A percentile compares a stretch with the other conserved stretches of the same genome.
phyloP scores from a whole-genome alignment of 441 rosid genomes.

The Hypseocharis bilobata region DNA sequence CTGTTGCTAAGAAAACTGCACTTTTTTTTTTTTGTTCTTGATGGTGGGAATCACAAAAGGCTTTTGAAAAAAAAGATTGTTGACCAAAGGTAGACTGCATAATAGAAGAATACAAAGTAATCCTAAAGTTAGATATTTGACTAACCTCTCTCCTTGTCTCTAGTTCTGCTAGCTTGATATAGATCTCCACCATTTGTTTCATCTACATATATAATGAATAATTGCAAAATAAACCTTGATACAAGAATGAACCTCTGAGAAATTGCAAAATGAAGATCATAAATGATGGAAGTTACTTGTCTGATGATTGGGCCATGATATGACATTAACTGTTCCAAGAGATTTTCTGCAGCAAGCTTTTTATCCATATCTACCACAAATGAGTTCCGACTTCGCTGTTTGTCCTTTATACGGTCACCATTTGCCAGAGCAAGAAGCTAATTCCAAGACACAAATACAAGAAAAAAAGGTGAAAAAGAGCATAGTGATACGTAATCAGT shows the following conservation, averaged over 20 bases:
- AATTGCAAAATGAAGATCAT: constrained; percentile 13
- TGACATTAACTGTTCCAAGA: constrained; percentile 57
- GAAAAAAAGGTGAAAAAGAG: background rate
- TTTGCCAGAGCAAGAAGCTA: constrained; percentile 94
- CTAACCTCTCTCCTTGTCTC: constrained; percentile 95
- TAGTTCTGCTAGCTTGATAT: constrained; percentile 92
- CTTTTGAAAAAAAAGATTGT: background rate
- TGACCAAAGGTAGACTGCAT: background rate
- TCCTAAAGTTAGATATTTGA: constrained; percentile 15
- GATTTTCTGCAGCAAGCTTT: constrained; percentile 76
- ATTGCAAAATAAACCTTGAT: constrained; percentile 6
- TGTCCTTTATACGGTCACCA: constrained; percentile 94
- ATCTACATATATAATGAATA: constrained; percentile 36
- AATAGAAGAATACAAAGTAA: constrained; percentile 9
- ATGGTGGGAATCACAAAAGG: background rate
- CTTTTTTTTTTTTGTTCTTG: constrained; percentile 12
- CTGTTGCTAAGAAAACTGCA: constrained; percentile 6
- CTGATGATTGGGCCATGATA: constrained; percentile 69
- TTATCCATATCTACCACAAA: constrained; percentile 89
- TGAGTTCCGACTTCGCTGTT: constrained; percentile 83
- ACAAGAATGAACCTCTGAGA: constrained; percentile 4
- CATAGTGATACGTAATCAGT: background rate
- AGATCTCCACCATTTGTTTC: constrained; percentile 92
- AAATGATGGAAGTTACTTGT: constrained; percentile 42
- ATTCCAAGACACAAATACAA: constrained; percentile 17